Evolutionary conservation across 805 yeast genomes (phyloP), one percentile per base, ranked within the genome.

Genomic region (Deakozyma indianensis): DNA sequence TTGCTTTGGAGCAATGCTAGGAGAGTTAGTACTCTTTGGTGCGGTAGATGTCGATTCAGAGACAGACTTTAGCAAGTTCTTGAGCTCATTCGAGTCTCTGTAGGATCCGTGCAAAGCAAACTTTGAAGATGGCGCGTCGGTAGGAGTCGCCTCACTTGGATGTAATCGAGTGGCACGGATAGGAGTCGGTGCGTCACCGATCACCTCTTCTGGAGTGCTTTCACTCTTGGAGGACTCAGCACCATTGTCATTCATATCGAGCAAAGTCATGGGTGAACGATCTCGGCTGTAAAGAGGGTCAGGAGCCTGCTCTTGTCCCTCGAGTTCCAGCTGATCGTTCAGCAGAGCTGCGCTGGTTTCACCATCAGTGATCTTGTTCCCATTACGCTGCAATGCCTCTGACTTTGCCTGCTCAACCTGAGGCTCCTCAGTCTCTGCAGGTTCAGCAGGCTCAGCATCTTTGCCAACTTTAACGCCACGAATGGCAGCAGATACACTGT

Each of bases 41-140:
- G 42, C 11, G 11, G 7, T 15, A 15, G 15, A 7, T 9, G n/a
- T 9, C 5, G 7, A 23, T 40, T 11, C 23, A 20, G 42, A 40
- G 16, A 40, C 42, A 11, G 27, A 40, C 5, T 22, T 24, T 9
- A 40, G 42, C 4, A 40, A 11, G n/a, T 40, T 22, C n/a, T 40
- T 9, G 42, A 40, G 42, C 16, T 40, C 27, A 4, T 9, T 16
- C 7, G 42, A 16, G 42, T 40, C 27, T 40, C 42, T 40, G 27
- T 40, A 40, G 5, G 38, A 32, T 5, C 38, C 38, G 18, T 9
- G 18, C 4, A 32, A 20, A 9, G 38, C 16, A 20, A 32, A 32
- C 16, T 32, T 32, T 5, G 38, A 32, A 9, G 28, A 25, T 7
- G 7, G 7, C 5, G 11, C 22, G 7, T 40, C 27, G 5, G 42